Evolutionary conservation across 225 moss, liverwort and hornwort species (phyloP).

Genomic region (Sphagnum tenellum): DNA sequence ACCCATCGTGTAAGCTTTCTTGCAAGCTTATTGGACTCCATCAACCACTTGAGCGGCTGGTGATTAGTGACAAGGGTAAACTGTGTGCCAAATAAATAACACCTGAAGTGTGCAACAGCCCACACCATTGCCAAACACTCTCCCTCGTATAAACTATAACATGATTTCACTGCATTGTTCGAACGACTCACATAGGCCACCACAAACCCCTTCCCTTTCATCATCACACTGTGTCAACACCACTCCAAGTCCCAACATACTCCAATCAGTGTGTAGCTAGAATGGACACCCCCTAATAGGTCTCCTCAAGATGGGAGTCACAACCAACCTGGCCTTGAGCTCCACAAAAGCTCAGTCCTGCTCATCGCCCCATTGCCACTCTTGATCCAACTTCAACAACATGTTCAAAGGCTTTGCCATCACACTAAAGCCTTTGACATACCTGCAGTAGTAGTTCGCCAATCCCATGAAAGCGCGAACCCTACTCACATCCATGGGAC

Average conservation of each 20-base stretch:
- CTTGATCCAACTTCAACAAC: background rate
- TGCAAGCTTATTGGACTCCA: background rate
- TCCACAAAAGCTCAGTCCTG: too few relatives aligned
- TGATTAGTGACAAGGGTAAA: constrained; percentile 1
- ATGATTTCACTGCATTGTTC: background rate
- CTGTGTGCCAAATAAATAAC: background rate
- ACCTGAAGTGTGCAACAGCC: background rate
- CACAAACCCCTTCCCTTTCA: constrained; percentile 1
- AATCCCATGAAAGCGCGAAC: background rate
- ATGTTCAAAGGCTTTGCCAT: constrained; percentile 1
- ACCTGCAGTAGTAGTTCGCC: background rate
- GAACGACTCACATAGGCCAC: too few relatives aligned
- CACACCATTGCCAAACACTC: background rate
- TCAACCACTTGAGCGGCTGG: background rate
- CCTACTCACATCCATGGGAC: background rate
- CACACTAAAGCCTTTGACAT: background rate
- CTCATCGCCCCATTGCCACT: background rate
- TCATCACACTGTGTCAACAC: background rate
- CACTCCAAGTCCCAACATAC: background rate
- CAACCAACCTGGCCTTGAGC: too few relatives aligned
- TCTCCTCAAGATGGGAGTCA: background rate
- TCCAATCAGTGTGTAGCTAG: constrained; percentile 1
- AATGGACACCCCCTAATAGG: background rate
- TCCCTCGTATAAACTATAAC: background rate
- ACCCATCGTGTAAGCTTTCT: background rate